Base-by-base conservation (phyloP, 345 rosid species). In the Populus euphratica region DNA sequence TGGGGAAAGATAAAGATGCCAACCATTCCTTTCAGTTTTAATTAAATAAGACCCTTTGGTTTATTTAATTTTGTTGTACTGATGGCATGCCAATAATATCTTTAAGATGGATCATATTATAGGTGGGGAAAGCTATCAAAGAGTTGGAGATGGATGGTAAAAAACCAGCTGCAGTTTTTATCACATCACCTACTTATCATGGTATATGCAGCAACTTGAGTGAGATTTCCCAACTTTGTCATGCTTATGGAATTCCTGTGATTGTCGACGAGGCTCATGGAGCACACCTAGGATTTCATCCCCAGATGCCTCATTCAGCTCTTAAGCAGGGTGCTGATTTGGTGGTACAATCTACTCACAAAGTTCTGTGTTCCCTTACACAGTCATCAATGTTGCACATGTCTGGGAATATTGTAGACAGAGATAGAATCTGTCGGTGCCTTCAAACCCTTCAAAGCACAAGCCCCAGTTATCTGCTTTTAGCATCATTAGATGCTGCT, bases 211-310 rank as follows among this genome's bases (percentile, higher is more conserved):
- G 91, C 79, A 83, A 90, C 77, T 68, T 88, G 72, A 50, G 33
- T 7, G 87, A 88, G 72, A 80, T 87, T 77, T 87, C 86, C 10
- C 69, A 78, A 72, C 78, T 89, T 8, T 87, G 90, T 77, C 92
- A 89, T 81, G 80, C 82, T 74, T 43, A 68, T 69, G 81, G 79
- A 70, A 83, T 89, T 76, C 90, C 90, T 38, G 72, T 89, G 27
- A 89, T 89, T 33, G 88, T 89, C 21, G 92, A 89, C 68, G 92
- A 89, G 81, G 92, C 90, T 67, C 90, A 89, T 72, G 92, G 92
- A n/a, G 92, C 79, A 76, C 83, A 80, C 43, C 43, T 80, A 18
- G 83, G 83, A 49, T 80, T 80, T 52, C 83, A 80, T 72, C 76
- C 73, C 10, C 68, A 65, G 21, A 76, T 80, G 76, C 83, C 79